phyloP scores from a whole-genome alignment of 257 asterid genomes.

The Solanum pinnatisectum region DNA sequence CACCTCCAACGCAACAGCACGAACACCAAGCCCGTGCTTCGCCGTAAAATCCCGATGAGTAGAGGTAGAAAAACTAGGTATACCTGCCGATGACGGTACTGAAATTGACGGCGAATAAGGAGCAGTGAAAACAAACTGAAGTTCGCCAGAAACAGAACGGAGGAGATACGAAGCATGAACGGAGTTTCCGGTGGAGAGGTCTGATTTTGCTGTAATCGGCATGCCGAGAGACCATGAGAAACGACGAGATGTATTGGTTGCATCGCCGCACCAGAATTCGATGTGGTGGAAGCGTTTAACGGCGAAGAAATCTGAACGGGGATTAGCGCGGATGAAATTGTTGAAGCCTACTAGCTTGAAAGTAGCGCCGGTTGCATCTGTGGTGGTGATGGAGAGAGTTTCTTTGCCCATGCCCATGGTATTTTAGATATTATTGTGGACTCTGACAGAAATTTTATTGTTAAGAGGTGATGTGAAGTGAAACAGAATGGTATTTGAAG shows the following conservation, averaged over 20 bases:
- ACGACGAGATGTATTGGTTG: constrained; percentile 63
- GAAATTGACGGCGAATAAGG: constrained; percentile 60
- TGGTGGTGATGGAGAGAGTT: constrained; percentile 7
- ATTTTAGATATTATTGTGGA: too few relatives aligned
- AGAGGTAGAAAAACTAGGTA: constrained; percentile 49
- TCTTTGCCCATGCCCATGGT: constrained; percentile 19
- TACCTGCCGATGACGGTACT: constrained; percentile 37
- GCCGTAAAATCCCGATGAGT: constrained; percentile 38
- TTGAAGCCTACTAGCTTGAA: constrained; percentile 56
- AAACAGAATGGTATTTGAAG: background rate
- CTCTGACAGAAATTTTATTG: background rate
- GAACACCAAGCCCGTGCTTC: constrained; percentile 77
- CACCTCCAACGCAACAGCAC: constrained; percentile 63
- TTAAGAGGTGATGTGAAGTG: background rate
- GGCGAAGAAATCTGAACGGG: constrained; percentile 52
- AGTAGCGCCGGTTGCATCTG: background rate
- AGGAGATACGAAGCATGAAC: constrained; percentile 81
- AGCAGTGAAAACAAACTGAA: constrained; percentile 69
- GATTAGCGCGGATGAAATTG: constrained; percentile 48
- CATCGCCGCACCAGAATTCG: constrained; percentile 90
- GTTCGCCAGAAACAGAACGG: constrained; percentile 65
- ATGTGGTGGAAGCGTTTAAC: constrained; percentile 74
- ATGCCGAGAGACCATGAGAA: constrained; percentile 91
- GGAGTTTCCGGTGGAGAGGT: constrained; percentile 85
- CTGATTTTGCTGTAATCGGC: constrained; percentile 71